Base-by-base conservation (phyloP, 257 asterid genomes). In the Sherardia arvensis region DNA sequence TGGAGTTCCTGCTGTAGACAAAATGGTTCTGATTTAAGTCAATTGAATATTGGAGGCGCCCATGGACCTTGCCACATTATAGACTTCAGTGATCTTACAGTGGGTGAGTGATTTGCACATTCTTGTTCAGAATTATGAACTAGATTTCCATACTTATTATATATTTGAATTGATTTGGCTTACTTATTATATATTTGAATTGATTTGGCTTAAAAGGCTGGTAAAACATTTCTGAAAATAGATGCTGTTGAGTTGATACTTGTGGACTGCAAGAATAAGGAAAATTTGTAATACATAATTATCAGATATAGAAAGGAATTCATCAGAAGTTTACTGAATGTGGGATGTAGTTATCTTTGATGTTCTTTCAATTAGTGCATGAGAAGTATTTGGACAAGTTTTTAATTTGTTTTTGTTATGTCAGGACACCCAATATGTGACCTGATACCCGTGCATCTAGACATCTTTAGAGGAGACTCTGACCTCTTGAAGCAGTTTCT, bases 371-470 rank as follows among this genome's bases (percentile, higher is more conserved):
- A 12, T 53, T 27, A 11, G 22, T 55, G 54, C 26, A 38, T 23
- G 25, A 38, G 2, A 43, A 62, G 53, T 40, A 40, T 62, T 53
- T 59, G 48, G 66, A 63, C 70, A 63, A 66, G 61, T 61, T 74
- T n/a, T 15, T 61, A 67, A 27, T 56, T 56, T 9, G n/a, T 56
- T 6, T 55, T 5, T 15, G 15, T 71, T 75, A 43, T 38, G 77
- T 61, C 78, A 85, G 99, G 94, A 71, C 96, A 89, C 66, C 99
- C 97, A 17, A 62, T 92, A 29, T 82, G 77, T 69, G 99, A 92
- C 78, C 60, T 92, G 66, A 92, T 92, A 64, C 97, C 99, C 22
- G 65, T 89, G 69, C 67, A 84, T 80, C 85, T 92, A 57, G 97
- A 89, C 71, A 60, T 87, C 73, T 92, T 89, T 73, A 85, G 95